phyloP scores from a whole-genome alignment of 1,139 yeast genomes.

The Hemisphaericaspora subhashii region DNA sequence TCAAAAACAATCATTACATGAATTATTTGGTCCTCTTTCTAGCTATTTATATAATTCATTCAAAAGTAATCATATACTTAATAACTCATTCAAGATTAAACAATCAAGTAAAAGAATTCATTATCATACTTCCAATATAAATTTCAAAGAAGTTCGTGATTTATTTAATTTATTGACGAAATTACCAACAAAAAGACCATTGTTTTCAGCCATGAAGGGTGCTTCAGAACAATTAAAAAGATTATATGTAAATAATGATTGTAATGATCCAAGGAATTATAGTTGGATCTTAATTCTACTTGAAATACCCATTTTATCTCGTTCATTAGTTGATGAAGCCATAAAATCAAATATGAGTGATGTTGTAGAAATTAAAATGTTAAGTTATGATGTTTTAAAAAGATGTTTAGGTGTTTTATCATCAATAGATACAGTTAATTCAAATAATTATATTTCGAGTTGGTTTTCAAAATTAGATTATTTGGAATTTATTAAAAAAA shows the following conservation, averaged over 20 bases:
- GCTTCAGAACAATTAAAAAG: slow-evolving; percentile 49
- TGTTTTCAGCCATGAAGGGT: slow-evolving; percentile 51
- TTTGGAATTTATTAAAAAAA: slow-evolving; percentile 43
- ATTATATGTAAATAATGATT: slow-evolving; percentile 31
- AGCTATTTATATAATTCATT: slow-evolving; percentile 43
- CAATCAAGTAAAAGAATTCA: slow-evolving; percentile 24
- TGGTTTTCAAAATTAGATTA: slow-evolving; percentile 55
- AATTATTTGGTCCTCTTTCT: slow-evolving; percentile 52
- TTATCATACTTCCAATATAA: slow-evolving; percentile 46
- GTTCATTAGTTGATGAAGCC: slow-evolving; percentile 39
- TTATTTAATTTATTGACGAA: slow-evolving; percentile 43
- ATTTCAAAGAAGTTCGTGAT: slow-evolving; percentile 43
- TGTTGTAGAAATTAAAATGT: slow-evolving; percentile 50
- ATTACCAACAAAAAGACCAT: slow-evolving; percentile 62
- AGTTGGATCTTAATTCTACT: slow-evolving; percentile 61
- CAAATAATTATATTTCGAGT: slow-evolving; percentile 48
- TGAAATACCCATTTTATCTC: slow-evolving; percentile 59
- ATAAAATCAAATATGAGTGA: slow-evolving; percentile 33
- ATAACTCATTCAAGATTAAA: slow-evolving; percentile 47
- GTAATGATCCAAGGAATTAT: slow-evolving; percentile 39
- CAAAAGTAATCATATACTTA: slow-evolving; percentile 40
- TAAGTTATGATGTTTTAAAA: slow-evolving; percentile 65
- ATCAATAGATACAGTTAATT: slow-evolving; percentile 39
- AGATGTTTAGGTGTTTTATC: slow-evolving; percentile 67
- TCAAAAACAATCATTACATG: slow-evolving; percentile 25